Conservation (phyloP, 2,329 filamentous ascomycete species). For the Penicillium brevicompactum region DNA sequence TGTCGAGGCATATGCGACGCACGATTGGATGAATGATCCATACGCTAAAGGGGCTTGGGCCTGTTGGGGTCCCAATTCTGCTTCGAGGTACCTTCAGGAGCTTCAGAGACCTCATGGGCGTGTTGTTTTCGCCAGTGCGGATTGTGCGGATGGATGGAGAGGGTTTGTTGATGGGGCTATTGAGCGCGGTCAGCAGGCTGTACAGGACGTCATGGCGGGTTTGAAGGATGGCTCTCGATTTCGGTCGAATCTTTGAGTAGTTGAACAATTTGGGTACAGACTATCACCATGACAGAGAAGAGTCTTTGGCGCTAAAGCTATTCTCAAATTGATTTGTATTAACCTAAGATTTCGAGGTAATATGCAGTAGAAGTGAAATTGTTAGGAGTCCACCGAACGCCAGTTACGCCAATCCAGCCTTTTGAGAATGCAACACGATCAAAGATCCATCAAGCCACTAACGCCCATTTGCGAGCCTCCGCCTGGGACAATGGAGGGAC, state of each 20-base stretch:
- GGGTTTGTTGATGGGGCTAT: slow-evolving; percentile 40
- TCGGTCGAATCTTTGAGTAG: not conserved
- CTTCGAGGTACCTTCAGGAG: slow-evolving; percentile 20
- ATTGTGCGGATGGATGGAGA: slow-evolving; percentile 39
- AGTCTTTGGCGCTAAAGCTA: not conserved
- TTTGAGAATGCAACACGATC: not conserved
- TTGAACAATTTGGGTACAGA: not conserved
- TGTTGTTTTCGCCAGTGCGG: slow-evolving; percentile 35
- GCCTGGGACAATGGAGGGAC: slow-evolving; percentile 18
- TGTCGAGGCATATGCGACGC: slow-evolving; percentile 1
- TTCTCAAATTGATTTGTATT: not conserved
- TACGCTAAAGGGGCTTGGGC: slow-evolving; percentile 33
- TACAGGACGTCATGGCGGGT: not conserved
- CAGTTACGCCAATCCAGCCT: not conserved
- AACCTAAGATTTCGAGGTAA: not conserved
- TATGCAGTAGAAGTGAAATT: not conserved
- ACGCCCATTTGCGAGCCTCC: slow-evolving; percentile 11
- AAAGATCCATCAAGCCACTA: slow-evolving; percentile 11
- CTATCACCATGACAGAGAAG: not conserved
- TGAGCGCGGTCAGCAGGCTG: slow-evolving; percentile 25
- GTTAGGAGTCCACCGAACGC: not conserved
- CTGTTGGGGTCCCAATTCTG: slow-evolving; percentile 16
- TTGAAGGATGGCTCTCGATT: not conserved
- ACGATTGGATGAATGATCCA: slow-evolving; percentile 34
- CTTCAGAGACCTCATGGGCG: slow-evolving; percentile 30